Evolutionary conservation across 129 eudicot genomes (phyloP).

Genomic region (sunflower (Helianthus annuus)): HanXRQr2.0-SUNRISE NC_035434.2:21998841-21999340

Average conservation of each 20-base stretch:
- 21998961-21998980: not conserved
- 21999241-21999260: not conserved
- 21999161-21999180: not conserved
- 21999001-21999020: slow-evolving; percentile 3
- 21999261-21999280: not conserved
- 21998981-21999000: slow-evolving; percentile 1
- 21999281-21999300: not conserved
- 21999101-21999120: slow-evolving; percentile 72
- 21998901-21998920: slow-evolving; percentile 96
- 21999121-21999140: slow-evolving; percentile 13
- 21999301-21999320: not conserved
- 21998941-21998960: not conserved
- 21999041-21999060: slow-evolving; percentile 83
- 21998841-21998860: slow-evolving; percentile 89
- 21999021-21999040: slow-evolving; percentile 94
- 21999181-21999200: slow-evolving; percentile 5
- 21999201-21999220: not conserved
- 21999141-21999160: not conserved
- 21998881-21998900: slow-evolving; percentile 63
- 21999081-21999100: slow-evolving; percentile 95
- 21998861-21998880: slow-evolving; percentile 99
- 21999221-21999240: not conserved
- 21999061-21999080: slow-evolving; percentile 98
- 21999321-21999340: not conserved
- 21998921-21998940: slow-evolving; percentile 62